Conservation (phyloP, 495 filamentous ascomycete genomes). For the Barbatosphaeria neglecta region DNA sequence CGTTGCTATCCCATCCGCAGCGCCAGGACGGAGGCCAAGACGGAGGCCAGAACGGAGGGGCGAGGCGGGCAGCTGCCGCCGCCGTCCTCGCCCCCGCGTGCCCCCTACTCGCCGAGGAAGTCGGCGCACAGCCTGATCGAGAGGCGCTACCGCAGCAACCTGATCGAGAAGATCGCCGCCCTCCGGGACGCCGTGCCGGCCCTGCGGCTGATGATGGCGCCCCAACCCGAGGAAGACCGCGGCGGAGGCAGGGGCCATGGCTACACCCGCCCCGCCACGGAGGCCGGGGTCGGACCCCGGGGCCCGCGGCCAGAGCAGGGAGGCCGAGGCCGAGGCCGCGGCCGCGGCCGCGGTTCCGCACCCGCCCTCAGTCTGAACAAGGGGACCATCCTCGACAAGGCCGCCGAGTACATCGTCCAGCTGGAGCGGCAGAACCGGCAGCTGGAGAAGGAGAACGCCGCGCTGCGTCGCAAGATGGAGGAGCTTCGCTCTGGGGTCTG, state of each 20-base stretch:
- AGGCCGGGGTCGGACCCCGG: too few species aligned
- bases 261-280: constrained; percentile 2
- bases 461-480: constrained; percentile 51
- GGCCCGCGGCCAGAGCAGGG: neutral
- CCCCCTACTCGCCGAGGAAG: constrained; percentile 12
- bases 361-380: constrained; percentile 18
- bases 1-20: too few species aligned
- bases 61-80: too few species aligned
- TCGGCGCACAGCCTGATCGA: constrained; percentile 39
- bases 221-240: constrained; percentile 10
- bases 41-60: too few species aligned
- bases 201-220: constrained; percentile 25
- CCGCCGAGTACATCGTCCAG: constrained; percentile 80
- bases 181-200: constrained; percentile 35
- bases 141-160: constrained; percentile 37
- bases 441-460: constrained; percentile 61
- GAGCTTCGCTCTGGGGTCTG: too few species aligned
- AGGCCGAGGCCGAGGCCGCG: neutral
- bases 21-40: too few species aligned
- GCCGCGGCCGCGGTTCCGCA: constrained; percentile 4
- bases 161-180: constrained; percentile 38
- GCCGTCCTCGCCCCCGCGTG: too few species aligned
- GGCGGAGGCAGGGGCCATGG: constrained; percentile 2
- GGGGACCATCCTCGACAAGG: constrained; percentile 73
- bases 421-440: constrained; percentile 65